Evolutionary conservation across 176 grass and related monocot species (phyloP).

Genomic region (Oropetium thomaeum): DNA sequence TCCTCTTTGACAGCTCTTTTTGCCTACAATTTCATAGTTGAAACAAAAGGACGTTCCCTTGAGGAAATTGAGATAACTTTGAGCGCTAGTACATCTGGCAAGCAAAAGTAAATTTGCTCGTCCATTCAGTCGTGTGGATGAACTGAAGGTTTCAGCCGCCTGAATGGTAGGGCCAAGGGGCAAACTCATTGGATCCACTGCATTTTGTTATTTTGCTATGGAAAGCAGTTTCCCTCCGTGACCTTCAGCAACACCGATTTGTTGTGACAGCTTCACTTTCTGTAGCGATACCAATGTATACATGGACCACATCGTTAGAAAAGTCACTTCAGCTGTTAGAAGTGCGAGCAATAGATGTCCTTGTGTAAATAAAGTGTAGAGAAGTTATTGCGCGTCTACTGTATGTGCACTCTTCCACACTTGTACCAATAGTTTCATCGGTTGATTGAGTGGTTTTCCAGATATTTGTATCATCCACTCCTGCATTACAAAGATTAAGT

Average conservation of each 20-base stretch:
- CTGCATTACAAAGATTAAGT: background rate
- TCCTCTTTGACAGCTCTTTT: constrained; percentile 76
- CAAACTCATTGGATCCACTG: background rate
- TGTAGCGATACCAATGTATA: constrained; percentile 6
- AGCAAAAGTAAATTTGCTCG: constrained; percentile 31
- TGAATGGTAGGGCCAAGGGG: constrained; percentile 3
- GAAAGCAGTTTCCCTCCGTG: background rate
- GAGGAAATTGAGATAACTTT: constrained; percentile 95
- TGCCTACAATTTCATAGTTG: constrained; percentile 78
- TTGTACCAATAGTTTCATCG: background rate
- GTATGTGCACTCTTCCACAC: background rate
- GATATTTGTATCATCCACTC: background rate
- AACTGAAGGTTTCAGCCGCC: background rate
- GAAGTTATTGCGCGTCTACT: background rate
- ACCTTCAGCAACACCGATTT: background rate
- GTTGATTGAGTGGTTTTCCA: background rate
- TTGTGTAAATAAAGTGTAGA: background rate
- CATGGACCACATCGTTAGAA: background rate
- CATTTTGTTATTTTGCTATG: background rate
- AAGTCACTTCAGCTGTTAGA: background rate
- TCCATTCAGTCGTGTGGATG: background rate
- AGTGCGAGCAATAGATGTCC: background rate
- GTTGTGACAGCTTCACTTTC: background rate
- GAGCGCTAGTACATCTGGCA: constrained; percentile 19
- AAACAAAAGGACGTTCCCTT: constrained; percentile 93